Evolutionary conservation across 441 rosid genomes (phyloP).

Genomic region (Melastoma candidum): DNA sequence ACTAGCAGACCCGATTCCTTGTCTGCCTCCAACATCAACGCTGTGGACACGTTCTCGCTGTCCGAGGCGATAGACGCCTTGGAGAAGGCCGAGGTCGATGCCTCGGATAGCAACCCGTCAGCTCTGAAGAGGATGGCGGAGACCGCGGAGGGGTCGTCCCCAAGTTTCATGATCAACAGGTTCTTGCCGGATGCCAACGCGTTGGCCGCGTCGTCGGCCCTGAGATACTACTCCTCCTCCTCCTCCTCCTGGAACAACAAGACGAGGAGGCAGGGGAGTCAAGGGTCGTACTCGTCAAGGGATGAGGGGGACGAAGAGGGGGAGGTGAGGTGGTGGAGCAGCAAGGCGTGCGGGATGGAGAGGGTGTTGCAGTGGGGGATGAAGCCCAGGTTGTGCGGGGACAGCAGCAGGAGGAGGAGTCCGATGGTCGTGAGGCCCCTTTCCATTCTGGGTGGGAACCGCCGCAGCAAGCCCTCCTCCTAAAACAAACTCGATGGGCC

Average conservation of each 20-base stretch:
- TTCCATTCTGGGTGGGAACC: too few relatives aligned
- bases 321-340: constrained; percentile 8
- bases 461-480: too few relatives aligned
- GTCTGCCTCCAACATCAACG: constrained; percentile 38
- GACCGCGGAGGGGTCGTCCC: constrained; percentile 24
- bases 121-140: constrained; percentile 24
- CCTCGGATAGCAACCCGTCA: constrained; percentile 17
- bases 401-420: constrained; percentile 18
- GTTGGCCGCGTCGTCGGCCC: constrained; percentile 18
- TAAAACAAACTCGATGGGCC: too few relatives aligned
- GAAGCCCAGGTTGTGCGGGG: constrained; percentile 59
- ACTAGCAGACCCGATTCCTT: constrained; percentile 20
- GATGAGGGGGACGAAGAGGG: constrained; percentile 15
- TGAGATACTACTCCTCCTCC: constrained; percentile 21
- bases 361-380: constrained; percentile 57
- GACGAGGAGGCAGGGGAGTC: background rate
- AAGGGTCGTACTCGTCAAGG: constrained; percentile 12
- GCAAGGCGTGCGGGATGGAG: constrained; percentile 62
- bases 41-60: constrained; percentile 51
- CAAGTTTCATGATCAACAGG: constrained; percentile 64
- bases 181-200: constrained; percentile 85
- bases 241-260: constrained; percentile 9
- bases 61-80: constrained; percentile 79
- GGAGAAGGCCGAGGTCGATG: constrained; percentile 31
- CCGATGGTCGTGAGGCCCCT: too few relatives aligned